Conservation (phyloP, 108 stramenopile genomes). For the Chaetoceros muelleri region DNA sequence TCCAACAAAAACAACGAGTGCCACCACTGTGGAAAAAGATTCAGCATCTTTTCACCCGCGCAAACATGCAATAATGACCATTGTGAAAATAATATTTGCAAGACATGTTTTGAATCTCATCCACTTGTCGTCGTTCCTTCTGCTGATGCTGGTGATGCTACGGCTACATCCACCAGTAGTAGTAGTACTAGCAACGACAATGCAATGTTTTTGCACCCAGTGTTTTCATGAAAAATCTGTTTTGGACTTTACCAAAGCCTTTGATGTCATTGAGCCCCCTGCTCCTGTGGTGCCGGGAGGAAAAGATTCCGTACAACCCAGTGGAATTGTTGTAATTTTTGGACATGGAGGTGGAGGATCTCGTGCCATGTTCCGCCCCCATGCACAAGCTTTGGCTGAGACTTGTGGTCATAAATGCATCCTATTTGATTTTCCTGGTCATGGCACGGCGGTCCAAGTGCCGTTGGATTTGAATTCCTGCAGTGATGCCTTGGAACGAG, state of each 20-base stretch:
- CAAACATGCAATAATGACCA: no score
- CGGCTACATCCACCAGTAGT: no score
- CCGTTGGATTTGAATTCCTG: constrained; percentile 32
- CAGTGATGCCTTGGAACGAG: constrained; percentile 13
- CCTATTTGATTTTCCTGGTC: constrained; percentile 34
- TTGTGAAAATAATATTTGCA: no score
- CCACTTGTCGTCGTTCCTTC: no score
- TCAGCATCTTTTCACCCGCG: no score
- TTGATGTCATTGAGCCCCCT: constrained; percentile 28
- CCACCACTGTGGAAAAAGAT: no score
- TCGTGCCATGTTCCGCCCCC: constrained; percentile 27
- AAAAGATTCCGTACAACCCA: background rate
- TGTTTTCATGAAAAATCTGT: constrained; percentile 31
- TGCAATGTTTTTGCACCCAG: constrained; percentile 22
- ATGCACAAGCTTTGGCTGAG: constrained; percentile 7
- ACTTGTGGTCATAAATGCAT: constrained; percentile 11
- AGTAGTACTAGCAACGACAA: no score
- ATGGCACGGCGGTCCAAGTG: constrained; percentile 33
- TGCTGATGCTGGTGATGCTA: no score
- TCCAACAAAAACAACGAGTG: no score
- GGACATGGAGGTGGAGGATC: constrained; percentile 31
- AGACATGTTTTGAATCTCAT: no score
- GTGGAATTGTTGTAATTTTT: constrained; percentile 17
- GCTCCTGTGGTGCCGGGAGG: no score
- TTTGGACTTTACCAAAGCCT: constrained; percentile 27